A percentile compares a stretch with the other conserved stretches of the same genome.
Evolutionary conservation across 345 rosid species (phyloP).

Genomic region (Kernera saxatilis): DNA sequence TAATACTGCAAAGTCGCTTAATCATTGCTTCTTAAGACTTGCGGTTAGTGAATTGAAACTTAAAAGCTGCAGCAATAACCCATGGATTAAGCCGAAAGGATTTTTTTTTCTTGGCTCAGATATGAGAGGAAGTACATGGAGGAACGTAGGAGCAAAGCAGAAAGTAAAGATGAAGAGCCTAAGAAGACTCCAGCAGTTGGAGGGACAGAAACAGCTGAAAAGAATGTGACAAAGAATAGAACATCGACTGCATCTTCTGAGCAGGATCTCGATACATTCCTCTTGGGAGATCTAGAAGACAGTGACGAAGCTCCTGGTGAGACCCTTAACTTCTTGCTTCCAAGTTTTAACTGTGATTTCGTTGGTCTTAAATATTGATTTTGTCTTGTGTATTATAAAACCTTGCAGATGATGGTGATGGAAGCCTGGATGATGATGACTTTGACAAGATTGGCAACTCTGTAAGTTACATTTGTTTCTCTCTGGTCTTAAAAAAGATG

Average conservation of each 20-base stretch:
- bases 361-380: background rate
- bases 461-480: slow-evolving; percentile 43
- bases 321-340: slow-evolving; percentile 10
- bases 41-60: background rate
- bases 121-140: slow-evolving; percentile 73
- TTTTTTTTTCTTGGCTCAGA: slow-evolving; percentile 25
- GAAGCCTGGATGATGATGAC: slow-evolving; percentile 79
- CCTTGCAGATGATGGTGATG: slow-evolving; percentile 54
- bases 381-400: background rate
- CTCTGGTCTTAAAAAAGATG: background rate
- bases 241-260: slow-evolving; percentile 59
- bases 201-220: slow-evolving; percentile 38
- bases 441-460: slow-evolving; percentile 87
- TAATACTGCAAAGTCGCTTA: background rate
- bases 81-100: slow-evolving; percentile 3
- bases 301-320: slow-evolving; percentile 80
- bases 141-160: slow-evolving; percentile 63
- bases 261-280: slow-evolving; percentile 86
- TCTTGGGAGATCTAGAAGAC: slow-evolving; percentile 85
- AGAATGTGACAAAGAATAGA: slow-evolving; percentile 36
- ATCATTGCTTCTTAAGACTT: background rate
- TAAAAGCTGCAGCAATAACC: background rate
- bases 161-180: slow-evolving; percentile 43
- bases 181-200: slow-evolving; percentile 41
- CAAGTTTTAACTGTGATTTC: background rate